phyloP scores from a whole-genome alignment of 2,329 filamentous ascomycete genomes.

The Aspergillus alliaceus region DNA sequence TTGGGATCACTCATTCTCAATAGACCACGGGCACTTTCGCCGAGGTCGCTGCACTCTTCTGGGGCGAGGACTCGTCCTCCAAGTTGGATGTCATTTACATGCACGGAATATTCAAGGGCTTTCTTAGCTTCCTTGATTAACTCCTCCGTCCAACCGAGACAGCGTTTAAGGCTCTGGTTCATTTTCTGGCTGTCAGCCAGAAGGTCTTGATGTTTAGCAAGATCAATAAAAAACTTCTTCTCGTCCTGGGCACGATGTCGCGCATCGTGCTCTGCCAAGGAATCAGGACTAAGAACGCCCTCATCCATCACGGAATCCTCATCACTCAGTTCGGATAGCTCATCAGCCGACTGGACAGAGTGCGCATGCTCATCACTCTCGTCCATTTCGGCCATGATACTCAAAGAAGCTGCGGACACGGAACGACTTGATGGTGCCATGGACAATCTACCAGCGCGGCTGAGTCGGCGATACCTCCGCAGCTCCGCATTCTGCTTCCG shows the following conservation, averaged over 20 bases:
- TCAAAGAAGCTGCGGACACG: conserved; percentile 44
- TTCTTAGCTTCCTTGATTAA: conserved; percentile 86
- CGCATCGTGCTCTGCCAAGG: conserved; percentile 40
- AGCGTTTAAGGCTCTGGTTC: conserved; percentile 89
- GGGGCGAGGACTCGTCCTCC: conserved; percentile 75
- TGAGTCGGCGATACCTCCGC: conserved; percentile 80
- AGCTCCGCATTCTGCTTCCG: conserved; percentile 88
- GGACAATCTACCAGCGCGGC: conserved; percentile 74
- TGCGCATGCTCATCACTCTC: conserved; percentile 37
- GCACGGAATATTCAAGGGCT: conserved; percentile 79
- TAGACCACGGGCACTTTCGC: conserved; percentile 32
- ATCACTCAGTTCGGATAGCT: conserved; percentile 41
- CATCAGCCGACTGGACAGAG: conserved; percentile 31
- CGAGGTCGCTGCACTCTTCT: conserved; percentile 58
- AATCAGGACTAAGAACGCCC: conserved; percentile 34
- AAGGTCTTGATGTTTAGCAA: conserved; percentile 84
- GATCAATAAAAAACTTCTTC: conserved; percentile 76
- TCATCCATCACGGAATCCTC: conserved; percentile 40
- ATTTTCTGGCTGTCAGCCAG: conserved; percentile 90
- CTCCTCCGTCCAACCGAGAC: conserved; percentile 84
- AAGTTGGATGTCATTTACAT: conserved; percentile 74
- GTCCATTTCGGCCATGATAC: conserved; percentile 48
- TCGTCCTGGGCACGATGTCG: conserved; percentile 72
- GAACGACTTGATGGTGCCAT: conserved; percentile 51
- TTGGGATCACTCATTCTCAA: conserved; percentile 27